Percentiles rank a stretch among this genome's conserved stretches.
These are phyloP conservation scores for Malus hybrid DNA, from an alignment of 331 rosid species.

Conservation along the genomic window DNA sequence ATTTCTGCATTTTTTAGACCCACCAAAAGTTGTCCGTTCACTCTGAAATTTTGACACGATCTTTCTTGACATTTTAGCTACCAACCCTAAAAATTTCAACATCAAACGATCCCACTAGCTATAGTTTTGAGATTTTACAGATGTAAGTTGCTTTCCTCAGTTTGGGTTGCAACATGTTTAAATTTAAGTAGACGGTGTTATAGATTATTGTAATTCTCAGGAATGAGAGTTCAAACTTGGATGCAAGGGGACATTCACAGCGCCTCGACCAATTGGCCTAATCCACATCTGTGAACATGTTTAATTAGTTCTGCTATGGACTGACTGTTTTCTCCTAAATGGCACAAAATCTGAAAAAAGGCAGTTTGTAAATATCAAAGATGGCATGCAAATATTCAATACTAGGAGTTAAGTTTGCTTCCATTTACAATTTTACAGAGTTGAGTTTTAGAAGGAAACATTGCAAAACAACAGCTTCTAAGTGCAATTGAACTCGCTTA, in stretches of 20 bases:
- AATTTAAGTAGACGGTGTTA: neutral
- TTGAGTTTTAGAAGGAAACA: neutral
- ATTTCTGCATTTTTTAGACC: no score
- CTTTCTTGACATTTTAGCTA: no score
- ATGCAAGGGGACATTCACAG: no score
- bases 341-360: neutral
- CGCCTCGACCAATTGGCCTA: neutral
- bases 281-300: neutral
- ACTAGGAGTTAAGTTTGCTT: neutral
- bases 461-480: neutral
- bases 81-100: no score
- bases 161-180: neutral
- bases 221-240: no score
- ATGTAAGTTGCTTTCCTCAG: neutral
- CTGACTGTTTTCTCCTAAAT: neutral
- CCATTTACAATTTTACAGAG: neutral
- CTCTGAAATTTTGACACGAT: no score
- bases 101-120: no score
- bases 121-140: no score
- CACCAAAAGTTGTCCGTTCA: no score
- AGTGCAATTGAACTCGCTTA: conserved; percentile 18
- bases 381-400: neutral
- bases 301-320: neutral
- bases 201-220: no score
- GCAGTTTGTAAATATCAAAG: neutral